Conservation (phyloP, 306 rosid genomes). For the Citrullus colocynthis region DNA sequence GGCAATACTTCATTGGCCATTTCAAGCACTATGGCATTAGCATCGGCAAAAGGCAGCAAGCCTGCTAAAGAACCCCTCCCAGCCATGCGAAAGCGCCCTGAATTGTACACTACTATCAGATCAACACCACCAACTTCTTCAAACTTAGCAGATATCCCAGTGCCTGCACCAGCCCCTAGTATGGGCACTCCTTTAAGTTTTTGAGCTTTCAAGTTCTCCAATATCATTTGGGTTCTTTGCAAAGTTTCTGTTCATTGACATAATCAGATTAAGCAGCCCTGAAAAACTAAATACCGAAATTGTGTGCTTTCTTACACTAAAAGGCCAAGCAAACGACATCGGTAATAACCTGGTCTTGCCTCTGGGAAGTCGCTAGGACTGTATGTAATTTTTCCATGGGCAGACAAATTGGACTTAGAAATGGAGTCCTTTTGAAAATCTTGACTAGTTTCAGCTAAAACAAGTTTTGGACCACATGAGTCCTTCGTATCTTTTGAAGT, state of each 20-base stretch:
- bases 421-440: slow-evolving; percentile 16
- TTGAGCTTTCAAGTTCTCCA: slow-evolving; percentile 63
- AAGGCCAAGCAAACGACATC: neutral
- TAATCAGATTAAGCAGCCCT: neutral
- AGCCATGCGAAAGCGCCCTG: slow-evolving; percentile 95
- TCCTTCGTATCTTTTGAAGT: slow-evolving; percentile 21
- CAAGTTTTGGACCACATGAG: slow-evolving; percentile 22
- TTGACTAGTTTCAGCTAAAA: slow-evolving; percentile 21
- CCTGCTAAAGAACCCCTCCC: slow-evolving; percentile 95
- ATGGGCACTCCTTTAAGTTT: slow-evolving; percentile 55
- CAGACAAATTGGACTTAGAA: slow-evolving; percentile 22
- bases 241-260: slow-evolving; percentile 46
- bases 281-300: neutral
- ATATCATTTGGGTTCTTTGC: slow-evolving; percentile 43
- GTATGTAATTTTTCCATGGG: slow-evolving; percentile 21
- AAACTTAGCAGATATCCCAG: slow-evolving; percentile 94
- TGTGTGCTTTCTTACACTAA: neutral
- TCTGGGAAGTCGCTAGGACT: slow-evolving; percentile 68
- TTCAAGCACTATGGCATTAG: slow-evolving; percentile 84
- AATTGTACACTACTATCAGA: slow-evolving; percentile 78
- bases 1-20: slow-evolving; percentile 95
- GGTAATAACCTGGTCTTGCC: slow-evolving; percentile 63
- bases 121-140: slow-evolving; percentile 96
- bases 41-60: slow-evolving; percentile 85
- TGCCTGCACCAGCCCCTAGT: slow-evolving; percentile 93